Base-by-base conservation (phyloP, 2,329 filamentous ascomycete genomes). In the Boeremia exigua region DNA sequence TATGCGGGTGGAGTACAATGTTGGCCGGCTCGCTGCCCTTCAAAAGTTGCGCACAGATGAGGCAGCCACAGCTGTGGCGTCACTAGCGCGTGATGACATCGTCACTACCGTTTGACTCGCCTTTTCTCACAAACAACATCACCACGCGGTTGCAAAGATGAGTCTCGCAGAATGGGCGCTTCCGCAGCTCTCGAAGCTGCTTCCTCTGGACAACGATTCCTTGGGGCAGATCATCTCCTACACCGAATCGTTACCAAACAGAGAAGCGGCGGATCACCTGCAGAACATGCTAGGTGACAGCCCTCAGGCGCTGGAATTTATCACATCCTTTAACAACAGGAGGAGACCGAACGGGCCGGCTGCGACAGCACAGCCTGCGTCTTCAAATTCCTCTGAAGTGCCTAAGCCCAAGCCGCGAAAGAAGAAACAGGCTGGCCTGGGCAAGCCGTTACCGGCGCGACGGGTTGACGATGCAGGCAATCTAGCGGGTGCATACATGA, bases 221-320 rank as follows among this genome's bases (percentile, higher is more conserved):
- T 81, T 98, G 29, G 86, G 87, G 69, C 91, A 98, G 71, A 84
- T 97, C 38, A 82, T 98, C 62, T 86, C 91, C 43, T 97, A 97
- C 74, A 87, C 91, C 2, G 81, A 86, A 32, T 89, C 87, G 0
- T 82, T 98, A 8, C 87, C 92, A 17, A 92, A 89, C 70, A 78
- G 86, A 47, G 90, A 89, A 61, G 90, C 91, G 12, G 92, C 87
- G 46, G 88, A 92, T 37, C 92, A 98, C 75, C 88, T 99, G 58
- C 89, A 88, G 74, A 92, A 95, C 70, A 81, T 99, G 48, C 84
- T 99, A 0, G 95, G 94, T 45, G 92, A 96, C 73, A 92, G 90
- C 6, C 86, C 92, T 1, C 87, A 89, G 65, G 84, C 86, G 2
- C 75, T 90, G 47, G 87, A 90, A 64, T 91, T 91, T 69, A 90